Evolutionary conservation across 805 yeast species (phyloP), one percentile per base, ranked within the genome.

Genomic region (Blastobotrys peoriensis): DNA sequence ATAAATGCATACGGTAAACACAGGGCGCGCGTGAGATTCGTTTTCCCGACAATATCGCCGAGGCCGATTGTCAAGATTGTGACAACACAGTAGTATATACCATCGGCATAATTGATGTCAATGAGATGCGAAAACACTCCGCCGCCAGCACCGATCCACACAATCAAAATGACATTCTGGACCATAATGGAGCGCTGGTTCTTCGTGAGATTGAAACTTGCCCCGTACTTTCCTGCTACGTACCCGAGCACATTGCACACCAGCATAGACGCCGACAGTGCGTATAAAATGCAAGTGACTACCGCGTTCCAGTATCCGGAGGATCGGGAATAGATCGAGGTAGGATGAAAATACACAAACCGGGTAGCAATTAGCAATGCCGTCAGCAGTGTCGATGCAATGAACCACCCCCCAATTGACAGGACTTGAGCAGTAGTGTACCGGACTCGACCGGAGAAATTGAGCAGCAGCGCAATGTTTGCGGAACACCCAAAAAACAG

Each of bases 261-360:
- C 37, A 86, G 66, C 13, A 79, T 59, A 1, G 69, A 16, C 3
- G 80, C 70, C 52, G 89, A 82, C 4, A 66, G 38, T 47, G 76
- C 73, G 60, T 88, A 86, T 20, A 85, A 63, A 1, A 71, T 65
- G 3, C 78, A 71, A 0, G 95, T 84, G 48, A 82, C 64, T 0
- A 76, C 75, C 0, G 87, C 95, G 61, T 73, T 82, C 88, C 89
- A 87, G 59, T 75, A 87, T 1, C 94, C 95, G 51, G 77, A 81
- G 0, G 86, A 67, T 10, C 68, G 63, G 3, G 33, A 18, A 58
- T 20, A 46, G 20, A 19, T 40, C 16, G 40, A 50, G 33, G 56
- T 54, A 5, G 37, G 57, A 35, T 57, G 36, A 38, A 65, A 60
- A 41, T 65, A 64, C 2, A 45, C 43, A n/a, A 47, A 47, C 38